Evolutionary conservation across 768 basidiomycete species (phyloP).

Genomic region (Pulveroboletus sp.): DNA sequence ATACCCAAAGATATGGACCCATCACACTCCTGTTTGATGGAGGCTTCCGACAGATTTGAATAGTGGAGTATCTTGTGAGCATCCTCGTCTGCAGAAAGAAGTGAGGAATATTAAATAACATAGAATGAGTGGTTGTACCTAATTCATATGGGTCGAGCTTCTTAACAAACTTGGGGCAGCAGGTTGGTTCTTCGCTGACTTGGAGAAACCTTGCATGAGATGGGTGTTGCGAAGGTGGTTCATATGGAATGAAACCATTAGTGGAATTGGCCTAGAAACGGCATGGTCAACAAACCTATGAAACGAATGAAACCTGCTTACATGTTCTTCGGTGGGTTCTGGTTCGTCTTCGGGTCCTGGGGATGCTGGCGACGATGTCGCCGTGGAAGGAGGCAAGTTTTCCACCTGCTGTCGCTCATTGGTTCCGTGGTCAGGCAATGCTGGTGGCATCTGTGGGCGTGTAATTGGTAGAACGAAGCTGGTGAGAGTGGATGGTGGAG

Average conservation of each 20-base stretch:
- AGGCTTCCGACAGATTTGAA: too few species aligned
- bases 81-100: constrained; percentile 21
- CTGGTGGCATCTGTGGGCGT: constrained; percentile 5
- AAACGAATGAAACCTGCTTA: neutral
- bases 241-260: constrained; percentile 22
- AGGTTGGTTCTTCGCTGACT: too few species aligned
- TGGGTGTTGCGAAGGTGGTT: constrained; percentile 23
- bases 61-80: constrained; percentile 14
- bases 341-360: neutral
- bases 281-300: neutral
- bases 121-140: constrained; percentile 3
- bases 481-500: constrained; percentile 15
- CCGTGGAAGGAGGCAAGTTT: neutral
- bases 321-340: neutral
- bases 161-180: constrained; percentile 20
- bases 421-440: neutral
- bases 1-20: too few species aligned
- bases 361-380: neutral
- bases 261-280: constrained; percentile 7
- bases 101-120: neutral
- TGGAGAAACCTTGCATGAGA: constrained; percentile 10
- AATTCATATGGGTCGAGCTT: constrained; percentile 31
- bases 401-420: neutral
- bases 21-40: too few species aligned
- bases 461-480: constrained; percentile 25